Evolutionary conservation across 2,329 filamentous ascomycete genomes (phyloP), one percentile per base, ranked within the genome.

Genomic region (Elsinoe perseae): DNA sequence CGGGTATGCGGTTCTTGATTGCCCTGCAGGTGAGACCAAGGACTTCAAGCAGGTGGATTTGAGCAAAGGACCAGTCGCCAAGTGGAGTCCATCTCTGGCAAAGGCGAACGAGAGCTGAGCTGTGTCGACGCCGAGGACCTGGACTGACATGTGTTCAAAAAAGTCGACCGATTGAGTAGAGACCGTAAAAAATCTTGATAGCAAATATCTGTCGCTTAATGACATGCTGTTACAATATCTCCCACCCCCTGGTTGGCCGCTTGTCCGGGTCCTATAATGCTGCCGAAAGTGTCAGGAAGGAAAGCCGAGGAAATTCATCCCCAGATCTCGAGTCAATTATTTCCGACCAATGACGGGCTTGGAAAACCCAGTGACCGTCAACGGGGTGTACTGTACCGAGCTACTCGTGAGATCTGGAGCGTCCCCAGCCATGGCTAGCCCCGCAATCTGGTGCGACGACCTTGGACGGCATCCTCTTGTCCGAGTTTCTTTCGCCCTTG

Each of bases 251-350:
- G n/a, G n/a, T 30, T 30, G 28, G 28, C 28, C 28, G 10, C 28
- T 30, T 10, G 28, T 30, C 28, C n/a, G n/a, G n/a, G n/a, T n/a
- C n/a, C n/a, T n/a, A 30, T 10, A 71, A 67, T 6, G 4, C 20
- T n/a, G 5, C 6, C 21, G 7, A 28, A 10, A 25, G 4, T 12
- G 7, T n/a, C 5, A 28, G 44, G 44, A 50, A 50, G n/a, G 28
- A 50, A 16, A 20, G 46, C 32, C 32, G 46, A 50, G 16, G 9
- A 36, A 10, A 32, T 36, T 5, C 12, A 28, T n/a, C 46, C 25
- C 46, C 28, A 32, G 46, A 36, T 32, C 28, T 50, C 25, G 25
- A 12, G 10, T 3, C 3, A 23, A 10, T 44, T 44, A 44, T 44
- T 44, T 21, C 40, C 44, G 44, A 50, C 44, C 44, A 50, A 50